phyloP scores from a whole-genome alignment of 116 monocot species.

The Papilionanthe hybrid region DNA sequence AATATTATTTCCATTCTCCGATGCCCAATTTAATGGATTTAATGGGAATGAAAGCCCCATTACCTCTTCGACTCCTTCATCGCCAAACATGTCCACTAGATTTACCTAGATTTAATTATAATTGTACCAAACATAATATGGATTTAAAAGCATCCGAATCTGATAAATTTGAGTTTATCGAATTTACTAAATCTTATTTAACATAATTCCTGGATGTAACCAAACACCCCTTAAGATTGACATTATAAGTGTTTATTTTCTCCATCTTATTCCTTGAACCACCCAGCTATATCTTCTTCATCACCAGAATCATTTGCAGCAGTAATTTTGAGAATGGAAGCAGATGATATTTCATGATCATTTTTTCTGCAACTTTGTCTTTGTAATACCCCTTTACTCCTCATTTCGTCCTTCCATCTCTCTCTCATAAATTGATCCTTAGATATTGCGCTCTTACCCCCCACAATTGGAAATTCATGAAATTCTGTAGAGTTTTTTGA shows the following conservation, averaged over 20 bases:
- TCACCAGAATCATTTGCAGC: slow-evolving; percentile 25
- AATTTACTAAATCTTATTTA: no score
- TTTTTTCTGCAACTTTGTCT: neutral
- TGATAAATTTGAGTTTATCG: no score
- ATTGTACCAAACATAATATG: no score
- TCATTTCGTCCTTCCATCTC: slow-evolving; percentile 58
- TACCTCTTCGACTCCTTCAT: neutral
- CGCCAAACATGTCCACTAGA: no score
- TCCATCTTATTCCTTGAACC: slow-evolving; percentile 31
- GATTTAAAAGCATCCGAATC: no score
- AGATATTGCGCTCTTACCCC: slow-evolving; percentile 54
- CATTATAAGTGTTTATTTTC: neutral
- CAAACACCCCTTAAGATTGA: no score
- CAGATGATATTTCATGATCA: neutral
- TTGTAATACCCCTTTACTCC: neutral
- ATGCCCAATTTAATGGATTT: no score
- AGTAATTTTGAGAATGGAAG: neutral
- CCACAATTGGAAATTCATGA: slow-evolving; percentile 52
- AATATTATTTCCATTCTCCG: no score
- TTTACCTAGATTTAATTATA: no score
- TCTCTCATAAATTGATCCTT: slow-evolving; percentile 22
- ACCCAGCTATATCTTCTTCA: slow-evolving; percentile 53
- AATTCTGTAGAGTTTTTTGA: slow-evolving; percentile 16
- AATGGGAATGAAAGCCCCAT: no score
- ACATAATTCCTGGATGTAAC: no score